Evolutionary conservation across 768 basidiomycete species (phyloP), one percentile per base, ranked within the genome.

Genomic region (Kwoniella mangroviensis): DNA sequence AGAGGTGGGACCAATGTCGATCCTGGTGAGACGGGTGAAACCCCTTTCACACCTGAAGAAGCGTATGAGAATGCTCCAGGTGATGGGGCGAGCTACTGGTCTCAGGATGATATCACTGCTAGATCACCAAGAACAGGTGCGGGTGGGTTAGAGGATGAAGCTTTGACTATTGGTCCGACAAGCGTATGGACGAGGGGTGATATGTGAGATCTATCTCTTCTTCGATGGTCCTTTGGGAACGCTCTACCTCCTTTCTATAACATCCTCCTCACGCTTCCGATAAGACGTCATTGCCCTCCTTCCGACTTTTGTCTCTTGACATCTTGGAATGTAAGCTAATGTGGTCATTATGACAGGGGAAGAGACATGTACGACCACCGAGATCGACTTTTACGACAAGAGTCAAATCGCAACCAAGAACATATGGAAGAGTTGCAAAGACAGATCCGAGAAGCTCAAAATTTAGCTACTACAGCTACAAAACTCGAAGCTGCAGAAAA

Each of bases 1-100:
- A 53, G 68, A n/a, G 79, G 75, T 2, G 79, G 77, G 4, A 81
- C 79, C 1, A 76, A 81, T 59, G 74, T 79, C 21, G 77, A 80
- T 59, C 73, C 68, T 2, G 73, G 61, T 43, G 67, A 68, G n/a
- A 61, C 19, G 13, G 69, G 68, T n/a, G 54, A 42, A 28, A 49
- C 40, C 2, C 52, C 62, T 40, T 42, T 19, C 21, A 43, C 40
- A 4, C 55, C 52, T 58, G 61, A 63, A 24, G 68, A 56, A 64
- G 53, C 26, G 28, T 69, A 57, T 22, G 63, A 57, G 21, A 21
- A 63, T 40, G 49, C 53, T 13, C 67, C 40, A n/a, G 59, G 61
- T 10, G 62, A 69, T 57, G 68, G 55, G 0, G 62, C 61, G 22
- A 66, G 59, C 15, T 61, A 55, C n/a, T 68, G 68, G 64, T 59